Base-by-base conservation (phyloP, 2,329 filamentous ascomycete genomes). In the Taxawa tesnikishii region DNA sequence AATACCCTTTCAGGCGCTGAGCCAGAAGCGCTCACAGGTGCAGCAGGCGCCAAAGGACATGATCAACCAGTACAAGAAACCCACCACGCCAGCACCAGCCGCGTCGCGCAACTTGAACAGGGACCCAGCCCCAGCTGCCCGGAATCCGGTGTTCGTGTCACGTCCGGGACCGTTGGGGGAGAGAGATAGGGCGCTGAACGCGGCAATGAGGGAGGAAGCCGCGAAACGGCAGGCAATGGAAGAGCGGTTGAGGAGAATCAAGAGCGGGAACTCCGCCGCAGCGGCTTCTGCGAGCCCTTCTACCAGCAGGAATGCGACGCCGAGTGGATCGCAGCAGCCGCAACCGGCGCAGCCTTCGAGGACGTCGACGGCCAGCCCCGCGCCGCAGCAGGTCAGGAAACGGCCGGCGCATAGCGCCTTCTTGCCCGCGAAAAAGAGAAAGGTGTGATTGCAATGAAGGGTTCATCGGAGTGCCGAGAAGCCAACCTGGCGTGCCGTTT, bases 1-100 rank as follows among this genome's bases (percentile, higher is more conserved):
- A 11, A 19, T 33, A 9, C 34, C 34, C 5, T 29, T 23, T 15
- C 34, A 37, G 26, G 25, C 32, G 23, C 24, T 37, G n/a, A 26
- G 26, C 21, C 31, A 33, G 11, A 32, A 33, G 15, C 31, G 25
- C 8, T 31, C 36, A 15, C 34, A 29, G 42, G 59, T 76, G 26
- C 51, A 37, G 13, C 58, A 55, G 28, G 70, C 73, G 0, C 73
- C 73, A 5, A 45, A 55, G 2, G 61, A 60, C 31, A 71, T 76
- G 70, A 46, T 71, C 5, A 58, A 65, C 29, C 69, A 73, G 31
- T 58, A 66, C 15, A 29, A 36, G 23, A 18, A 25, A 5, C 30
- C 15, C 11, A n/a, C 31, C 15, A 6, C 15, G 12, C 31, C 34
- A 7, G 11, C 26, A 9, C 8, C 29, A 58, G 63, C 16, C 63